These are phyloP conservation scores for Ilex paraguariensis DNA, from an alignment of 305 asterid species.

Conservation along the genomic window DNA sequence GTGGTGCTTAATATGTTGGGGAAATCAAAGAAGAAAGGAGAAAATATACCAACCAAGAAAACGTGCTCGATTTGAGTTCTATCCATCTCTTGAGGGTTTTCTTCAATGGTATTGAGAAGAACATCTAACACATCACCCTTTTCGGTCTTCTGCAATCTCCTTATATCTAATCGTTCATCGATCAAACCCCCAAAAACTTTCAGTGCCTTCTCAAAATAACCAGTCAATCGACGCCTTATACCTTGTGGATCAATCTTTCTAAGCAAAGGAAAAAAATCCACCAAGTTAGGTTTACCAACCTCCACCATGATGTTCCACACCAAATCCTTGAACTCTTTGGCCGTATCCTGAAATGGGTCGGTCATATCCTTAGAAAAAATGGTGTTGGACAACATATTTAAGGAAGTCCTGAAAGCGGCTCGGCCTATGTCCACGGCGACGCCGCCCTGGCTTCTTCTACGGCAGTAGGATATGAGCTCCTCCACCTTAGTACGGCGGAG, in stretches of 20 bases:
- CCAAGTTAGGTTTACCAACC: conserved; percentile 51
- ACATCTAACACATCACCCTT: no score
- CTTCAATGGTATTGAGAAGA: no score
- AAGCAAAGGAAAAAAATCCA: conserved; percentile 45
- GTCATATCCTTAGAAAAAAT: conserved; percentile 44
- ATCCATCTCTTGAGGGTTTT: no score
- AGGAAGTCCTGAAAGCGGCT: conserved; percentile 45
- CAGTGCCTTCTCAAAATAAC: conserved; percentile 27
- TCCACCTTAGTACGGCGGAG: conserved; percentile 19
- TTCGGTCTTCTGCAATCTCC: background rate
- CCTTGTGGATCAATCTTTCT: conserved; percentile 46
- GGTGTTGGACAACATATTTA: conserved; percentile 45
- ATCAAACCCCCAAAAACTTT: conserved; percentile 28
- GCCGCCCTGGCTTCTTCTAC: conserved; percentile 6
- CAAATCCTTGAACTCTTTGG: conserved; percentile 45
- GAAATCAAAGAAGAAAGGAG: no score
- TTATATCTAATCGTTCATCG: conserved; percentile 31
- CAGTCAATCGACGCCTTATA: conserved; percentile 36
- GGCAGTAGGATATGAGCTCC: no score
- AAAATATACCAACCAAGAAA: no score
- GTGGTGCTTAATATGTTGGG: no score
- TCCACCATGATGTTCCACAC: conserved; percentile 38
- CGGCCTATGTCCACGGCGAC: conserved; percentile 40
- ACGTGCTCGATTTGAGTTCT: no score
- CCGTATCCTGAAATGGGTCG: conserved; percentile 48